phyloP scores from a whole-genome alignment of 495 filamentous ascomycete genomes.

The Aspergillus saccharolyticus region DNA sequence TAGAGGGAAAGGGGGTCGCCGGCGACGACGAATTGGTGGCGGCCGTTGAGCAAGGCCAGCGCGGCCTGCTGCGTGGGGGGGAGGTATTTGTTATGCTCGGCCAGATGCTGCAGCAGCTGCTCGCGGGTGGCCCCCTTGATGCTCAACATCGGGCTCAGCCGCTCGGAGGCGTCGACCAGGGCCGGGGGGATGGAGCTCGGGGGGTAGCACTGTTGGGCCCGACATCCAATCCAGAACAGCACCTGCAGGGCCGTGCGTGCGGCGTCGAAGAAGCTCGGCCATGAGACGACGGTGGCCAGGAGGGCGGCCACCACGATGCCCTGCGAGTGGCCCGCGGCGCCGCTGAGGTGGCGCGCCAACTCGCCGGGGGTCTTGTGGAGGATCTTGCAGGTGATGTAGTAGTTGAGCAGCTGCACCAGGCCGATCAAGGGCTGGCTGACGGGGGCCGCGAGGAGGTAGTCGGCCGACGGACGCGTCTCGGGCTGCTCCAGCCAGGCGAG shows the following conservation, averaged over 20 bases:
- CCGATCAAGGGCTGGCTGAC: constrained; percentile 25
- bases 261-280: constrained; percentile 17
- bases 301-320: constrained; percentile 24
- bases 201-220: constrained; percentile 4
- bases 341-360: constrained; percentile 10
- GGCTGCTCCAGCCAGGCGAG: constrained; percentile 2
- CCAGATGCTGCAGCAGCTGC: not conserved
- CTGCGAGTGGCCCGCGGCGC: constrained; percentile 26
- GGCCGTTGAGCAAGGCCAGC: not conserved
- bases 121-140: not conserved
- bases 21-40: constrained; percentile 1
- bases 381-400: constrained; percentile 16
- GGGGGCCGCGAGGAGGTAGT: not conserved
- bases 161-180: not conserved
- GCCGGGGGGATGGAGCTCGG: not conserved
- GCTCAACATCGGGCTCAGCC: not conserved
- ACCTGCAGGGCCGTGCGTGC: constrained; percentile 10
- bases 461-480: not conserved
- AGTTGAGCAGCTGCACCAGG: constrained; percentile 16
- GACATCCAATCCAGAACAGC: constrained; percentile 21
- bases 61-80: not conserved
- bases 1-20: not conserved
- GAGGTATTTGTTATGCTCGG: not conserved
- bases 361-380: constrained; percentile 18
- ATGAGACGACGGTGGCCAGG: constrained; percentile 17